Conservation (phyloP, 2,329 filamentous ascomycete genomes). For the Penicillium sp. region DNA sequence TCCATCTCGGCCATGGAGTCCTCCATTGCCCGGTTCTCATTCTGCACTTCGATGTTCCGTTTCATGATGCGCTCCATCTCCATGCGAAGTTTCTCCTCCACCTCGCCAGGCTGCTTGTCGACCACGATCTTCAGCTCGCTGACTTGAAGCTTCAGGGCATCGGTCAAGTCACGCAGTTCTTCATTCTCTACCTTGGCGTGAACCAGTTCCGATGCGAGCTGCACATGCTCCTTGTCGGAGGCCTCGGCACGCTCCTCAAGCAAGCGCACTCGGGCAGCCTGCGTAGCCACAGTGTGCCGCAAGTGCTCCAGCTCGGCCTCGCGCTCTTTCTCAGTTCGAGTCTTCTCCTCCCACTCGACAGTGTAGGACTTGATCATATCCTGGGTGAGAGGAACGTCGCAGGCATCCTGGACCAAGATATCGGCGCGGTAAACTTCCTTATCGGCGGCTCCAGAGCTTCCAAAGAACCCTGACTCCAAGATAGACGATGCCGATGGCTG, state of each 20-base stretch:
- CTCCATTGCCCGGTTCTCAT: conserved; percentile 84
- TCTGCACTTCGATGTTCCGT: conserved; percentile 87
- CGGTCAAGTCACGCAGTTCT: conserved; percentile 83
- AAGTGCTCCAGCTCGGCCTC: conserved; percentile 78
- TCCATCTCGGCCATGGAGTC: conserved; percentile 91
- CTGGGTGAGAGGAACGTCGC: conserved; percentile 78
- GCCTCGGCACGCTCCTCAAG: conserved; percentile 86
- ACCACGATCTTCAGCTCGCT: conserved; percentile 82
- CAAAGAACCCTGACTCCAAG: conserved; percentile 95
- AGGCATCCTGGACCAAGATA: conserved; percentile 88
- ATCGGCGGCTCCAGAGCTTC: conserved; percentile 81
- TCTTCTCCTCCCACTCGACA: conserved; percentile 88
- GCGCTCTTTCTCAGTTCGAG: conserved; percentile 74
- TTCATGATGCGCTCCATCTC: conserved; percentile 93
- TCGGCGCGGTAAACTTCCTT: conserved; percentile 96
- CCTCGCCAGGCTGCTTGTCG: conserved; percentile 82
- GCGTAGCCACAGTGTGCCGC: conserved; percentile 63
- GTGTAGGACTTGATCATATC: conserved; percentile 80
- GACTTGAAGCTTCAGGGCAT: conserved; percentile 81
- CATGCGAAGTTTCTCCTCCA: conserved; percentile 75
- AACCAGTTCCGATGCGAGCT: conserved; percentile 86
- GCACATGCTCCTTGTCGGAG: conserved; percentile 85
- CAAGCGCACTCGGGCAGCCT: conserved; percentile 74
- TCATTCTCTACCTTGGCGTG: conserved; percentile 92
- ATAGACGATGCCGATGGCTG: conserved; percentile 89